Evolutionary conservation across 2,329 filamentous ascomycete species (phyloP).

Genomic region (Phaeomoniella chlamydospora): DNA sequence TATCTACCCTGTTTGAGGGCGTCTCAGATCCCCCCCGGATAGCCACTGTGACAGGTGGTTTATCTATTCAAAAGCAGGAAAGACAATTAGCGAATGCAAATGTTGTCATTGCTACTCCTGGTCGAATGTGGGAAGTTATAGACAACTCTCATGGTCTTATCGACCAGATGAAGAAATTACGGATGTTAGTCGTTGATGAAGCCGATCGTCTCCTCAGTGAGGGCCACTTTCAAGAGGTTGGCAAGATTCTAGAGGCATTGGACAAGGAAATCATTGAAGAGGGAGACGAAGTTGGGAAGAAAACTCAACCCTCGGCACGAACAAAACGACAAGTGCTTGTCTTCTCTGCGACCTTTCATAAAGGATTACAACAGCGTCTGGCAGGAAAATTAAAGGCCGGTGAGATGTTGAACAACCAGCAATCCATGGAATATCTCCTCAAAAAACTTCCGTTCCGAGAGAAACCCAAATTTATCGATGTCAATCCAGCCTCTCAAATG

Average conservation of each 20-base stretch:
- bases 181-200: constrained; percentile 83
- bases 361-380: constrained; percentile 79
- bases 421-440: constrained; percentile 85
- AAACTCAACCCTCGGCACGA: constrained; percentile 4
- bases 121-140: constrained; percentile 86
- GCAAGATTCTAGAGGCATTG: constrained; percentile 70
- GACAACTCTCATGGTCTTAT: constrained; percentile 59
- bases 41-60: constrained; percentile 80
- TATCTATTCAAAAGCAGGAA: constrained; percentile 92
- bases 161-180: constrained; percentile 54
- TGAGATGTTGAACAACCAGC: constrained; percentile 53
- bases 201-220: constrained; percentile 84
- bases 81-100: constrained; percentile 71
- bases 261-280: constrained; percentile 44
- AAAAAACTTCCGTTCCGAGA: constrained; percentile 80
- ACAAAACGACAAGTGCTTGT: constrained; percentile 72
- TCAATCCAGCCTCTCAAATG: constrained; percentile 82
- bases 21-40: constrained; percentile 50
- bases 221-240: constrained; percentile 88
- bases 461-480: constrained; percentile 79
- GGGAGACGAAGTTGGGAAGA: constrained; percentile 25
- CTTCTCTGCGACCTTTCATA: constrained; percentile 93
- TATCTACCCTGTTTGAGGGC: constrained; percentile 57
- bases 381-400: constrained; percentile 47
- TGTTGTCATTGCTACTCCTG: constrained; percentile 85